Conservation (phyloP, 1,139 yeast species). For the Geotrichum klebahnii region DNA sequence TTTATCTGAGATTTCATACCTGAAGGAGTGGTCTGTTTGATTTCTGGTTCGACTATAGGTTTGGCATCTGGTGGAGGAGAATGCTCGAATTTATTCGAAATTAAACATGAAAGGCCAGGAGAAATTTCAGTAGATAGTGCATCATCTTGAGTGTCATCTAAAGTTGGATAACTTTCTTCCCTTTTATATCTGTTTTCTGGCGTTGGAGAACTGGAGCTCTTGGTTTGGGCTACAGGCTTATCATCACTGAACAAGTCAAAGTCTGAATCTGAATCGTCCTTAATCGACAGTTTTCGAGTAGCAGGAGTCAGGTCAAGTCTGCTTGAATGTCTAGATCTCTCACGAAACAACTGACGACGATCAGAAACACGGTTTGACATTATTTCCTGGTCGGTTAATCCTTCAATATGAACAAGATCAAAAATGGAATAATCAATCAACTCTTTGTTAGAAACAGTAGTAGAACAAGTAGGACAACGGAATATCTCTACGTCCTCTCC, state of each 20-base stretch:
- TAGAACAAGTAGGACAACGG: slow-evolving; percentile 30
- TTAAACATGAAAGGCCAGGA: too few relatives aligned
- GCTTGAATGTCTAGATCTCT: neutral
- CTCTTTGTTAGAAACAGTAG: slow-evolving; percentile 24
- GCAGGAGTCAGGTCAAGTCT: neutral
- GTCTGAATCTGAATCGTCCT: slow-evolving; percentile 3
- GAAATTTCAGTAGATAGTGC: too few relatives aligned
- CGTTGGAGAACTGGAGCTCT: neutral
- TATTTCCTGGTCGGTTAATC: slow-evolving; percentile 28
- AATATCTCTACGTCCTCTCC: slow-evolving; percentile 13
- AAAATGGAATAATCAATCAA: slow-evolving; percentile 31
- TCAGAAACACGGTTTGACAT: neutral
- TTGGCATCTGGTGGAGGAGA: too few relatives aligned
- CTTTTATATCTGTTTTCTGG: neutral
- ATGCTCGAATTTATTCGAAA: too few relatives aligned
- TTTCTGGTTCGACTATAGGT: too few relatives aligned
- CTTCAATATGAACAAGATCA: slow-evolving; percentile 28
- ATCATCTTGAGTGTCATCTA: neutral
- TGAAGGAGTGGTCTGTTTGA: too few relatives aligned
- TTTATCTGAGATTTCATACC: neutral
- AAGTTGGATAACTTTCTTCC: neutral
- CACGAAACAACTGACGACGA: neutral
- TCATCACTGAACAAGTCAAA: slow-evolving; percentile 1
- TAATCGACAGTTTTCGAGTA: neutral
- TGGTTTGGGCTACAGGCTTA: neutral